These are phyloP conservation scores for Aspergillus heteromorphus DNA, from an alignment of 495 filamentous ascomycete species.

Conservation along the genomic window DNA sequence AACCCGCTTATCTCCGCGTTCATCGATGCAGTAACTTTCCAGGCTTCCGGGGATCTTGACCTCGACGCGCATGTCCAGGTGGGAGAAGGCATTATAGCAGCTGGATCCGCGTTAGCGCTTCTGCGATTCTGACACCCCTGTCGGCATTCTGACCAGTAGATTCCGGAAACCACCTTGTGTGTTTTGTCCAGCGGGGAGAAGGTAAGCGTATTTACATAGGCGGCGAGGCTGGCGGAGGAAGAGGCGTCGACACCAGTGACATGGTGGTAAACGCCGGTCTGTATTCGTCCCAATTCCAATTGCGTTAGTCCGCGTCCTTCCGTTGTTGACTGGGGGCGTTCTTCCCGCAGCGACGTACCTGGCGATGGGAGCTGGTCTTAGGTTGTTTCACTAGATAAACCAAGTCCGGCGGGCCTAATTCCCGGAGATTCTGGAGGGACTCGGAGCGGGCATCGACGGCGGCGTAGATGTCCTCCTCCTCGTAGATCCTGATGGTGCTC, in stretches of 20 bases:
- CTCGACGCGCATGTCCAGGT: slow-evolving; percentile 96
- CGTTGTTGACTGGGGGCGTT: neutral
- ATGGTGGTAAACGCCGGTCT: slow-evolving; percentile 96
- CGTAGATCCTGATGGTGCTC: slow-evolving; percentile 64
- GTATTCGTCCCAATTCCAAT: slow-evolving; percentile 4
- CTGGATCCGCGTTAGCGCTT: slow-evolving; percentile 40
- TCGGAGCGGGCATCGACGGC: slow-evolving; percentile 89
- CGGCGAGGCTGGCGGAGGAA: slow-evolving; percentile 91
- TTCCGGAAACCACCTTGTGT: slow-evolving; percentile 84
- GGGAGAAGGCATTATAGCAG: slow-evolving; percentile 99
- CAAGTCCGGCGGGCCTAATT: slow-evolving; percentile 91
- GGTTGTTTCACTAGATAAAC: slow-evolving; percentile 92
- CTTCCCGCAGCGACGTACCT: slow-evolving; percentile 28
- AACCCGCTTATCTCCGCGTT: slow-evolving; percentile 86
- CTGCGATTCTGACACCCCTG: slow-evolving; percentile 11
- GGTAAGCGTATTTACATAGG: slow-evolving; percentile 96
- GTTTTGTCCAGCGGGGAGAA: slow-evolving; percentile 82
- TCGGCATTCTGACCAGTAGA: slow-evolving; percentile 70
- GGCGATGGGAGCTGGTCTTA: slow-evolving; percentile 45
- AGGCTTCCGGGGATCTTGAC: slow-evolving; percentile 93
- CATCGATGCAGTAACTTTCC: slow-evolving; percentile 93
- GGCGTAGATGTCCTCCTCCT: slow-evolving; percentile 77
- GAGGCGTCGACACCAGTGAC: slow-evolving; percentile 97
- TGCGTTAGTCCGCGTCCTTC: slow-evolving; percentile 8
- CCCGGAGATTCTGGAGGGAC: slow-evolving; percentile 72